phyloP scores from a whole-genome alignment of 176 grass and related monocot genomes.

The Poa pratensis region DNA sequence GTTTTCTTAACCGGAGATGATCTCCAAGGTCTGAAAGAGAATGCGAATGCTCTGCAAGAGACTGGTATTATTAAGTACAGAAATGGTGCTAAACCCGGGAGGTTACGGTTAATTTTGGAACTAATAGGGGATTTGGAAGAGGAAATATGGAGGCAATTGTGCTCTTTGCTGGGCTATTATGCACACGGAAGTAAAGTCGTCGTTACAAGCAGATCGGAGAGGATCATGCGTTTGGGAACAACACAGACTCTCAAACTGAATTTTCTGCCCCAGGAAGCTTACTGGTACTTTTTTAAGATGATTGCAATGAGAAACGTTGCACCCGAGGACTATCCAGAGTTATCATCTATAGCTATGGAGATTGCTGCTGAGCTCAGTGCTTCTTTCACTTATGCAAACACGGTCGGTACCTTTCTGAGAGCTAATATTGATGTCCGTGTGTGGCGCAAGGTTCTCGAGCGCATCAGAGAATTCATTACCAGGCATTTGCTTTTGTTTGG shows the following conservation, averaged over 20 bases:
- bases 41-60: background rate
- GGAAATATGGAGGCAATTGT: background rate
- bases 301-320: slow-evolving; percentile 25
- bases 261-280: slow-evolving; percentile 14
- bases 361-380: slow-evolving; percentile 32
- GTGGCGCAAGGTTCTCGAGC: background rate
- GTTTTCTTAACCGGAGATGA: background rate
- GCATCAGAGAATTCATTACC: background rate
- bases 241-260: slow-evolving; percentile 15
- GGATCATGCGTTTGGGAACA: background rate
- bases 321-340: background rate
- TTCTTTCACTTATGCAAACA: slow-evolving; percentile 13
- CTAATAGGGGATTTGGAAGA: background rate
- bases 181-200: slow-evolving; percentile 34
- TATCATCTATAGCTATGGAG: slow-evolving; percentile 30
- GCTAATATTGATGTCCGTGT: background rate
- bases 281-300: slow-evolving; percentile 42
- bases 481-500: slow-evolving; percentile 11
- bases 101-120: slow-evolving; percentile 3
- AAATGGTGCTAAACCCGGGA: background rate
- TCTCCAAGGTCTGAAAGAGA: background rate
- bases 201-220: slow-evolving; percentile 8
- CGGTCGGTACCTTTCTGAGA: background rate
- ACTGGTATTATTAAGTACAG: background rate
- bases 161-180: background rate